These are phyloP conservation scores for rapeseed (Brassica napus) DNA, from an alignment of 345 rosid genomes.

Conservation along the genomic window Da-Ae NC_063449.1:45418501-45419000, in stretches of 20 bases:
- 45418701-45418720: conserved; percentile 51
- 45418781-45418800: conserved; percentile 30
- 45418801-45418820: not conserved
- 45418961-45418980: conserved; percentile 22
- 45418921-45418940: conserved; percentile 23
- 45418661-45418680: not conserved
- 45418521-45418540: no score
- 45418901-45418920: conserved; percentile 34
- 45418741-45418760: conserved; percentile 23
- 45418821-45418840: no score
- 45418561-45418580: conserved; percentile 51
- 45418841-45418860: no score
- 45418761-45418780: conserved; percentile 36
- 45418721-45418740: conserved; percentile 45
- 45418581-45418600: conserved; percentile 44
- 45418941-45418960: conserved; percentile 33
- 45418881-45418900: conserved; percentile 32
- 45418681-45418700: conserved; percentile 31
- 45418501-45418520: no score
- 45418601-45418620: conserved; percentile 41
- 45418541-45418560: conserved; percentile 47
- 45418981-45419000: conserved; percentile 32
- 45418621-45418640: not conserved
- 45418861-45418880: not conserved
- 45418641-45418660: not conserved